These are phyloP conservation scores for Phtheirospermum japonicum DNA, from an alignment of 257 asterid genomes.

Conservation along the genomic window DNA sequence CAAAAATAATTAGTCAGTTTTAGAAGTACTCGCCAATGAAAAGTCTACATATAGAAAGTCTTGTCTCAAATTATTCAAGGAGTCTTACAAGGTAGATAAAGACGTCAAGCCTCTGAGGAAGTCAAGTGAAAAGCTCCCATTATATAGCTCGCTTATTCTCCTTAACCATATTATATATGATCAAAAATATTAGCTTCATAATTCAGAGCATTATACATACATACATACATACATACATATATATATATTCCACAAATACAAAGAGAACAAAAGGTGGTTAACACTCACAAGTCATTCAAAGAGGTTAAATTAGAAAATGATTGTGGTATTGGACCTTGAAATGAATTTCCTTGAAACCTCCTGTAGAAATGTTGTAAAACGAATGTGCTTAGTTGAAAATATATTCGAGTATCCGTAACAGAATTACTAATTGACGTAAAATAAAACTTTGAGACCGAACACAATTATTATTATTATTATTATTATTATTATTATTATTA, in stretches of 20 bases:
- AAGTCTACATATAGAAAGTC: slow-evolving; percentile 45
- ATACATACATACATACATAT: too few species aligned
- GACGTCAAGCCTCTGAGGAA: slow-evolving; percentile 49
- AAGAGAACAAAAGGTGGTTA: background rate
- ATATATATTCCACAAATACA: background rate
- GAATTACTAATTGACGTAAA: too few species aligned
- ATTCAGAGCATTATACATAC: too few species aligned
- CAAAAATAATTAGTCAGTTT: background rate
- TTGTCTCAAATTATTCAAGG: too few species aligned
- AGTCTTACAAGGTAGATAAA: slow-evolving; percentile 59
- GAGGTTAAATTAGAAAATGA: slow-evolving; percentile 62
- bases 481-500: too few species aligned
- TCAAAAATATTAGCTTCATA: too few species aligned
- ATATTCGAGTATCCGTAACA: too few species aligned
- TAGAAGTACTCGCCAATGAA: background rate
- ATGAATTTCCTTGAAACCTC: slow-evolving; percentile 77
- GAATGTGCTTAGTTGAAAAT: too few species aligned
- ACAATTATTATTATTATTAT: too few species aligned
- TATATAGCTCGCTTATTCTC: slow-evolving; percentile 75
- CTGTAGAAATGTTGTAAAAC: slow-evolving; percentile 36
- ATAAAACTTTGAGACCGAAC: too few species aligned
- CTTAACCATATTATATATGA: slow-evolving; percentile 30
- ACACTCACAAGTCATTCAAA: slow-evolving; percentile 60
- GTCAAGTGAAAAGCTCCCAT: slow-evolving; percentile 66
- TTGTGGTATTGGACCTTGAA: slow-evolving; percentile 69